A percentile compares a stretch with the other conserved stretches of the same genome.
Evolutionary conservation across 768 basidiomycete species (phyloP).

Genomic region (Termitomyces sp.): DNA sequence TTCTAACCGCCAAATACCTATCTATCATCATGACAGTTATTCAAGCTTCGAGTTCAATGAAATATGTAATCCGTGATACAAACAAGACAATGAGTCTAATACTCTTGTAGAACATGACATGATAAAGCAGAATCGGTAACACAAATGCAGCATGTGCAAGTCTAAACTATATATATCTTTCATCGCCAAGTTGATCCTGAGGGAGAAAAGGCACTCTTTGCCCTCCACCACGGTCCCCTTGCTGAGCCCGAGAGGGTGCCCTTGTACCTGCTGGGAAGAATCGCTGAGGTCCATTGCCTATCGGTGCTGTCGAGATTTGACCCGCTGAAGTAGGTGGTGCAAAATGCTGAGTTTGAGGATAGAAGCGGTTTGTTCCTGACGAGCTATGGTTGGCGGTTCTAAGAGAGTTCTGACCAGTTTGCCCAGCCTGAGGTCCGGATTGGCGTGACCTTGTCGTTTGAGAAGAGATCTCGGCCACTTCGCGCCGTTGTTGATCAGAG

Average conservation of each 20-base stretch:
- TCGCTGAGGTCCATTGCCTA: slow-evolving; percentile 23
- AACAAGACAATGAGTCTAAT: background rate
- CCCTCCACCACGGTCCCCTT: slow-evolving; percentile 25
- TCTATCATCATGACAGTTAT: background rate
- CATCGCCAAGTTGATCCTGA: slow-evolving; percentile 13
- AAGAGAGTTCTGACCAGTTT: slow-evolving; percentile 8
- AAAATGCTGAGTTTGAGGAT: slow-evolving; percentile 14
- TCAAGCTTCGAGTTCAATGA: background rate
- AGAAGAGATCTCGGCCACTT: slow-evolving; percentile 56
- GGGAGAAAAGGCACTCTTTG: slow-evolving; percentile 58
- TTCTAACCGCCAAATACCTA: background rate
- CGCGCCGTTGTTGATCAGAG: slow-evolving; percentile 24
- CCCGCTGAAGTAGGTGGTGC: slow-evolving; percentile 9
- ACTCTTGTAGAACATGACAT: background rate
- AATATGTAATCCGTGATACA: background rate
- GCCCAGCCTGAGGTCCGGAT: slow-evolving; percentile 12
- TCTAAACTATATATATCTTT: slow-evolving; percentile 13
- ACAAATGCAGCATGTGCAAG: background rate
- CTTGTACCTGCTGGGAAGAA: slow-evolving; percentile 23
- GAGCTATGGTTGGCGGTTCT: slow-evolving; percentile 12
- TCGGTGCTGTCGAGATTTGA: slow-evolving; percentile 16
- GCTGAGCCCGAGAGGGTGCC: slow-evolving; percentile 26
- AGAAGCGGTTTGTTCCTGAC: slow-evolving; percentile 9
- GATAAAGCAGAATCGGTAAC: background rate
- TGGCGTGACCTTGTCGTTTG: slow-evolving; percentile 36